These are phyloP conservation scores for Priceomyces haplophilus DNA, from an alignment of 805 yeast species.

Conservation along the genomic window DNA sequence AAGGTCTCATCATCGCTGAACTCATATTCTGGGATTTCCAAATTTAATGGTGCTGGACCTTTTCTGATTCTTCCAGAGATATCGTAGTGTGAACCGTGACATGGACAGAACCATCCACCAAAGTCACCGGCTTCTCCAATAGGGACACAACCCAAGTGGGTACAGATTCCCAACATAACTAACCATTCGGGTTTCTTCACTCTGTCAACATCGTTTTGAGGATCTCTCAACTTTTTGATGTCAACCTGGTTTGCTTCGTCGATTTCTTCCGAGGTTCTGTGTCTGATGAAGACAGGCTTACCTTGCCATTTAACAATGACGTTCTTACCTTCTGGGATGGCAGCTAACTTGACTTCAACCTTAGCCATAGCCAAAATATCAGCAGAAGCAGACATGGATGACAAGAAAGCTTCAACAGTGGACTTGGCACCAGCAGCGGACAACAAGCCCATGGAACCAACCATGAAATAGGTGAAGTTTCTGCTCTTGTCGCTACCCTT, in stretches of 20 bases:
- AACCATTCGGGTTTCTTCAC: constrained; percentile 97
- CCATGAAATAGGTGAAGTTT: constrained; percentile 93
- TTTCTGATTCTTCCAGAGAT: constrained; percentile 99
- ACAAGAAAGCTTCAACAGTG: constrained; percentile 88
- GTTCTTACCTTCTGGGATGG: constrained; percentile 96
- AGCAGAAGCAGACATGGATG: constrained; percentile 96
- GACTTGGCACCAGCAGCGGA: constrained; percentile 95
- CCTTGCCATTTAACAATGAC: constrained; percentile 99
- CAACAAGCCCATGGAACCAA: constrained; percentile 89
- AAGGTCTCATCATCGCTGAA: constrained; percentile 75
- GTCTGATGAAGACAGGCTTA: constrained; percentile 99
- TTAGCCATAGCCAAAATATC: constrained; percentile 99
- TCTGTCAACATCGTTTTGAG: constrained; percentile 89
- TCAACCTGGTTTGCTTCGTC: constrained; percentile 90
- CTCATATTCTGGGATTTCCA: constrained; percentile 92
- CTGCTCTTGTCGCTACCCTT: constrained; percentile 65
- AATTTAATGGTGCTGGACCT: constrained; percentile 99
- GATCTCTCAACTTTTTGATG: constrained; percentile 80
- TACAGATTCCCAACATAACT: constrained; percentile 98
- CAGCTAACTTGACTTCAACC: constrained; percentile 91
- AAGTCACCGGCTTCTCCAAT: constrained; percentile 99
- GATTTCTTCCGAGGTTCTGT: constrained; percentile 91
- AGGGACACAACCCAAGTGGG: constrained; percentile 99
- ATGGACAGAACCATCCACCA: constrained; percentile 99
- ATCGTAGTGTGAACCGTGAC: constrained; percentile 99